These are phyloP conservation scores for Crithidia bombi DNA, from an alignment of 208 protist species.

Conservation along the genomic window DNA sequence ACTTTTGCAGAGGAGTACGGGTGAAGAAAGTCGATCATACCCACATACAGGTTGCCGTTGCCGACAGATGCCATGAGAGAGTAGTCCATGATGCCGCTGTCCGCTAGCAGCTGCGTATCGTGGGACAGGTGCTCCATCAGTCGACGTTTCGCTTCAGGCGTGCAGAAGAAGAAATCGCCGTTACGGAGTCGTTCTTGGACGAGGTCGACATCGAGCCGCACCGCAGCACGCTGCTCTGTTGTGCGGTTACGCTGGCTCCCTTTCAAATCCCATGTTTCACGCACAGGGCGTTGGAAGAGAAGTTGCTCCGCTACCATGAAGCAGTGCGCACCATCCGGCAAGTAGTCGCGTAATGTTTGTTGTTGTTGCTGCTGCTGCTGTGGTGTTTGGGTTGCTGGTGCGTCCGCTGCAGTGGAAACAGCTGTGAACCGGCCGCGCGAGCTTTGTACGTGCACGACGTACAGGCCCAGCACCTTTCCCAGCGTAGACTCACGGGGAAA, in stretches of 20 bases:
- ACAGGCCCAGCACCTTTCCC: constrained; percentile 38
- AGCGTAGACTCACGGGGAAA: constrained; percentile 20
- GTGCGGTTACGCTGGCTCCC: constrained; percentile 86
- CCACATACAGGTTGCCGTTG: constrained; percentile 32
- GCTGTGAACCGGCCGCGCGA: constrained; percentile 7
- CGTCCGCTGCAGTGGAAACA: background rate
- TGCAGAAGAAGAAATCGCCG: constrained; percentile 74
- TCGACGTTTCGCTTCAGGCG: constrained; percentile 42
- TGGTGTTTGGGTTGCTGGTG: background rate
- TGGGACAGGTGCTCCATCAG: constrained; percentile 56
- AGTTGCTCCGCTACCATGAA: constrained; percentile 80
- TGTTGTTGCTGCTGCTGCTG: constrained; percentile 17
- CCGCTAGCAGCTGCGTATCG: constrained; percentile 65
- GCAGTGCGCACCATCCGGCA: constrained; percentile 46
- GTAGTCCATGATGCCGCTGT: constrained; percentile 82
- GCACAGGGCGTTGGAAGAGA: constrained; percentile 17
- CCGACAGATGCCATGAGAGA: constrained; percentile 63
- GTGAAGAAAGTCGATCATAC: constrained; percentile 87
- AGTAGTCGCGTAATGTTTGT: background rate
- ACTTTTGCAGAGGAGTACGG: constrained; percentile 81
- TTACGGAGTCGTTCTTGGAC: constrained; percentile 39
- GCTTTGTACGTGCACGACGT: constrained; percentile 31
- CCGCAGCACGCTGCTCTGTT: constrained; percentile 48
- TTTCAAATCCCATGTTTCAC: constrained; percentile 74
- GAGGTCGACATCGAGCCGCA: constrained; percentile 80